Evolutionary conservation across 2,329 filamentous ascomycete species (phyloP).

Genomic region (Microdochium trichocladiopsis): DNA sequence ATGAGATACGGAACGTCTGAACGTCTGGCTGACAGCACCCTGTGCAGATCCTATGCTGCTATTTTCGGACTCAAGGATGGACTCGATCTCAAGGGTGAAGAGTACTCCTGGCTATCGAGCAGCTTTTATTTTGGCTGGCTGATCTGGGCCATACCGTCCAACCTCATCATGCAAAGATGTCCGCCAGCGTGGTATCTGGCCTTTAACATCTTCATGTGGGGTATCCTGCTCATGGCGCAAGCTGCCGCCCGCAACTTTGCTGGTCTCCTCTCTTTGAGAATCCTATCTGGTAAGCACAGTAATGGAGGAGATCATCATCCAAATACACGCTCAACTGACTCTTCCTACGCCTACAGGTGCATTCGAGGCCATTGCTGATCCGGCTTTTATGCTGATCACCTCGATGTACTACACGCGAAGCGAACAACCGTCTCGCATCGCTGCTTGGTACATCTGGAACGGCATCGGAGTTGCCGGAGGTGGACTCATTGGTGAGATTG

Average conservation of each 20-base stretch:
- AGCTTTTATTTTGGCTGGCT: slow-evolving; percentile 46
- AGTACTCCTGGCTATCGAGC: slow-evolving; percentile 49
- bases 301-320: too few species aligned
- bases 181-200: slow-evolving; percentile 28
- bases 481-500: slow-evolving; percentile 31
- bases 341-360: slow-evolving; percentile 37
- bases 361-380: slow-evolving; percentile 47
- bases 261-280: slow-evolving; percentile 45
- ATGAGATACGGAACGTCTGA: not conserved
- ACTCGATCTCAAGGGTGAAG: slow-evolving; percentile 44
- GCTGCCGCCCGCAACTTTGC: slow-evolving; percentile 50
- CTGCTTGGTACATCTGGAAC: slow-evolving; percentile 52
- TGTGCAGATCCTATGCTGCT: slow-evolving; percentile 42
- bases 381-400: slow-evolving; percentile 54
- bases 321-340: not conserved
- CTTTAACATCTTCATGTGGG: slow-evolving; percentile 49
- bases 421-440: slow-evolving; percentile 55
- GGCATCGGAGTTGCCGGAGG: slow-evolving; percentile 53
- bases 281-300: slow-evolving; percentile 32
- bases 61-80: slow-evolving; percentile 58
- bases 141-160: slow-evolving; percentile 17
- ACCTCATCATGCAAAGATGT: slow-evolving; percentile 20
- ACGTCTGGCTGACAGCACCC: not conserved
- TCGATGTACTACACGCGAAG: slow-evolving; percentile 58
- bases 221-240: slow-evolving; percentile 37